Evolutionary conservation across 345 rosid species (phyloP).

Genomic region (sweet orange (Citrus sinensis)): DVS_A1.0 CM039168.1:29455001-29455500

Average conservation of each 20-base stretch:
- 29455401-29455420: conserved; percentile 55
- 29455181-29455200: conserved; percentile 28
- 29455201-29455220: conserved; percentile 47
- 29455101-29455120: conserved; percentile 17
- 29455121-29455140: conserved; percentile 20
- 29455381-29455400: conserved; percentile 18
- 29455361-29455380: fast-evolving
- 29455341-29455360: conserved; percentile 34
- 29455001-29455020: background rate
- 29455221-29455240: conserved; percentile 61
- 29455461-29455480: background rate
- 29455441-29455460: conserved; percentile 34
- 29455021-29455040: background rate
- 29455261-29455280: conserved; percentile 22
- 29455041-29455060: background rate
- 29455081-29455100: conserved; percentile 46
- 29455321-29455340: conserved; percentile 55
- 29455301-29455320: conserved; percentile 57
- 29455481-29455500: conserved; percentile 48
- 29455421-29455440: conserved; percentile 45
- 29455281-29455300: background rate
- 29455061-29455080: background rate
- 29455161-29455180: conserved; percentile 69
- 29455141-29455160: conserved; percentile 52
- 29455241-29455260: conserved; percentile 47